A percentile compares a stretch with the other conserved stretches of the same genome.
These are phyloP conservation scores for Cordyceps tenuipes DNA, from an alignment of 2,329 filamentous ascomycete species.

Conservation along the genomic window DNA sequence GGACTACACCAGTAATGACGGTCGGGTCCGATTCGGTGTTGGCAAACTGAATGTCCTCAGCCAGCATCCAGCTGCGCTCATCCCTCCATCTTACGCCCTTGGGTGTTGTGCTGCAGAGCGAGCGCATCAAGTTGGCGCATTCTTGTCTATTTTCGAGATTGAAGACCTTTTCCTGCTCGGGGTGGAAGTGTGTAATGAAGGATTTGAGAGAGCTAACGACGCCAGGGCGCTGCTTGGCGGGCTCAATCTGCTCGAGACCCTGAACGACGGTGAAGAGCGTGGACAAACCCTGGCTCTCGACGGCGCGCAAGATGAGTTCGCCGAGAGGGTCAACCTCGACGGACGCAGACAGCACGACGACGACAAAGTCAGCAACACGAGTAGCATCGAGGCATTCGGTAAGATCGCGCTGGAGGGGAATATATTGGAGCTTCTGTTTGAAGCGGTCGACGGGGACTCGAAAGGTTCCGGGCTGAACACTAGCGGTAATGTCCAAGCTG, in stretches of 20 bases:
- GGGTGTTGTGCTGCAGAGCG: slow-evolving; percentile 82
- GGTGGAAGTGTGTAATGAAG: slow-evolving; percentile 91
- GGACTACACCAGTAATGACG: slow-evolving; percentile 73
- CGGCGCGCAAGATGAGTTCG: slow-evolving; percentile 74
- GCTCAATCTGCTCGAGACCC: slow-evolving; percentile 67
- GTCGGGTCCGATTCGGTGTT: slow-evolving; percentile 53
- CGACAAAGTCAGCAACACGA: slow-evolving; percentile 80
- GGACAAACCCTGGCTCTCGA: slow-evolving; percentile 91
- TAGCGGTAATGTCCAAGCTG: slow-evolving; percentile 69
- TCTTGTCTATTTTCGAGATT: slow-evolving; percentile 84
- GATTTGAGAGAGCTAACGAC: slow-evolving; percentile 79
- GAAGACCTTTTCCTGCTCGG: slow-evolving; percentile 82
- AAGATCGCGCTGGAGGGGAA: slow-evolving; percentile 66
- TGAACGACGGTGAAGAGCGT: slow-evolving; percentile 84
- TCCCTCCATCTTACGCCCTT: slow-evolving; percentile 96
- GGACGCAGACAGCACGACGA: slow-evolving; percentile 74
- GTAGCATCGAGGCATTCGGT: slow-evolving; percentile 76
- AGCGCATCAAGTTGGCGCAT: slow-evolving; percentile 81
- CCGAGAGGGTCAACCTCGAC: slow-evolving; percentile 79
- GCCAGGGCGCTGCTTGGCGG: slow-evolving; percentile 67
- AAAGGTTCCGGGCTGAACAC: slow-evolving; percentile 50
- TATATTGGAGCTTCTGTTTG: slow-evolving; percentile 87
- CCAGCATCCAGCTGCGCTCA: slow-evolving; percentile 88
- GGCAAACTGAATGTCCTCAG: slow-evolving; percentile 72
- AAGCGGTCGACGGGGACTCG: slow-evolving; percentile 77